These are phyloP conservation scores for Aspergillus ochraceus DNA, from an alignment of 2,329 filamentous ascomycete genomes.

Conservation along the genomic window DNA sequence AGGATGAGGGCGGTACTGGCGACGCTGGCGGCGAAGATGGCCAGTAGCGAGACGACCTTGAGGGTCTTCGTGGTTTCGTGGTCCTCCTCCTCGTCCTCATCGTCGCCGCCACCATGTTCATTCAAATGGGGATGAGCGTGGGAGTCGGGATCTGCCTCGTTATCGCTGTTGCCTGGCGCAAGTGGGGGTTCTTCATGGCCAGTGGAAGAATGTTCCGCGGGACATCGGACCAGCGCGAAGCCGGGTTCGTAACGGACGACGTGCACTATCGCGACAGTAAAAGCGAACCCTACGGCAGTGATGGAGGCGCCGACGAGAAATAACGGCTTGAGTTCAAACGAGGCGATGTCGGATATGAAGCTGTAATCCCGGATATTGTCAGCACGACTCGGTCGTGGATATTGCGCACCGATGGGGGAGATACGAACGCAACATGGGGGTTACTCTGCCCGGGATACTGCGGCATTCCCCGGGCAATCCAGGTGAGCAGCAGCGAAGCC, in stretches of 20 bases:
- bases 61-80: conserved; percentile 16
- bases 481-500: conserved; percentile 19
- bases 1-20: conserved; percentile 18
- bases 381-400: not conserved
- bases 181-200: not conserved
- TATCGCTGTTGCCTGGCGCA: not conserved
- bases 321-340: conserved; percentile 23
- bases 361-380: conserved; percentile 1
- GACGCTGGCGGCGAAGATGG: conserved; percentile 18
- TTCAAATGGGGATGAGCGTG: not conserved
- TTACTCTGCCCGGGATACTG: conserved; percentile 22
- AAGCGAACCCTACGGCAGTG: conserved; percentile 20
- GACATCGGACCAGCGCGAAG: conserved; percentile 15
- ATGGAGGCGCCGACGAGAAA: conserved; percentile 22
- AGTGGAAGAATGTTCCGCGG: not conserved
- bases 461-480: conserved; percentile 20
- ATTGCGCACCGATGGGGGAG: not conserved
- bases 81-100: conserved; percentile 17
- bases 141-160: not conserved
- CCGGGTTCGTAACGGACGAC: conserved; percentile 24
- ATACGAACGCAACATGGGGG: conserved; percentile 16
- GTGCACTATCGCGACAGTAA: conserved; percentile 21
- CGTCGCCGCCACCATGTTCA: conserved; percentile 4
- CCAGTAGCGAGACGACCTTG: conserved; percentile 18
- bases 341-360: conserved; percentile 25